These are phyloP conservation scores for Protomyces macrosporus DNA, from an alignment of 1,139 yeast genomes.

Conservation along the genomic window DNA sequence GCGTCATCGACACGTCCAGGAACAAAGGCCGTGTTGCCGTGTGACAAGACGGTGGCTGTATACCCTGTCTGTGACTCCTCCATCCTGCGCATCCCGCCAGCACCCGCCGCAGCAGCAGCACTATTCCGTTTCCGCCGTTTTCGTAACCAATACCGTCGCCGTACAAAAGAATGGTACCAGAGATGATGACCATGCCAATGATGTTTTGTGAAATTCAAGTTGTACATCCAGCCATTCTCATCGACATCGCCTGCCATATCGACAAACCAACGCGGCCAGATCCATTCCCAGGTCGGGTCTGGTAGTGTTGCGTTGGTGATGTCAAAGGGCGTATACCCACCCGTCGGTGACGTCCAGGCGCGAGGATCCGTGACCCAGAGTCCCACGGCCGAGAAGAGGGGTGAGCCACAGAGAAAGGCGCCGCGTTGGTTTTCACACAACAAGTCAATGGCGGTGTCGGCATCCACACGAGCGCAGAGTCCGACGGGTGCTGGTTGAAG, in stretches of 20 bases:
- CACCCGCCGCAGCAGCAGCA: no score
- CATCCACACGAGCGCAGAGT: not conserved
- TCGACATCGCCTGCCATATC: constrained; percentile 68
- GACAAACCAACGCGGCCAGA: constrained; percentile 67
- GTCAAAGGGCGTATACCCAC: constrained; percentile 38
- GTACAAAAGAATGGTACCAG: constrained; percentile 43
- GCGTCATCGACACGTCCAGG: not conserved
- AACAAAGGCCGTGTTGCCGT: not conserved
- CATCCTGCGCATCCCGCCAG: not conserved
- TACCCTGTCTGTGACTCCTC: not conserved
- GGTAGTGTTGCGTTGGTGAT: constrained; percentile 55
- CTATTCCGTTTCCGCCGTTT: constrained; percentile 33
- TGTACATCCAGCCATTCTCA: constrained; percentile 73
- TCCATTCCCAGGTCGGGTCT: constrained; percentile 64
- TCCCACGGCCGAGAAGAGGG: constrained; percentile 53
- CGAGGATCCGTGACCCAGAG: constrained; percentile 46
- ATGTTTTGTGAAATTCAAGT: constrained; percentile 41
- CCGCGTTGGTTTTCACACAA: constrained; percentile 68
- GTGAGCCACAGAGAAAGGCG: constrained; percentile 57
- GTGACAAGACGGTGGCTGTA: not conserved
- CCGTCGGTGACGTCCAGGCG: constrained; percentile 33
- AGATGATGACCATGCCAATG: constrained; percentile 43
- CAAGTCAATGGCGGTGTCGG: constrained; percentile 36
- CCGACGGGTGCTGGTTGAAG: not conserved
- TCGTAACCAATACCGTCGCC: constrained; percentile 44